Evolutionary conservation across 345 rosid species (phyloP).

Genomic region (Microthlaspi erraticum): DNA sequence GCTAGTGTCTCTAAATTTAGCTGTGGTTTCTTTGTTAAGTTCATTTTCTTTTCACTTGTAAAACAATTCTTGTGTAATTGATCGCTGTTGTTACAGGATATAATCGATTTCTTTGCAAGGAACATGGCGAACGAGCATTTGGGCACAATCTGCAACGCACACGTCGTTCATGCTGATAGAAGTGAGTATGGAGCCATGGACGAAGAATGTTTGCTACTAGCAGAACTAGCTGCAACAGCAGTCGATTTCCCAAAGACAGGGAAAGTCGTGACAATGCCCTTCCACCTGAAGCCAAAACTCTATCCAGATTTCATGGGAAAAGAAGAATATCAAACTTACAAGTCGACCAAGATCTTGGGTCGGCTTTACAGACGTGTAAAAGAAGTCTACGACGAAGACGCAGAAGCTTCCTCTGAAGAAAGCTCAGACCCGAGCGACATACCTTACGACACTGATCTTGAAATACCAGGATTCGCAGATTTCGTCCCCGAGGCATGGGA

Average conservation of each 20-base stretch:
- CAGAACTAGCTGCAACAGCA: constrained; percentile 87
- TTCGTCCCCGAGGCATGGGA: constrained; percentile 77
- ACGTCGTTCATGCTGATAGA: constrained; percentile 83
- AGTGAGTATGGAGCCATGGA: constrained; percentile 77
- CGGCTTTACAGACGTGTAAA: constrained; percentile 68
- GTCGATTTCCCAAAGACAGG: constrained; percentile 97
- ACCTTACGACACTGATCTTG: constrained; percentile 69
- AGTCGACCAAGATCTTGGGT: constrained; percentile 75
- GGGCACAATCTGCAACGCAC: constrained; percentile 82
- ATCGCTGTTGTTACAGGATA: constrained; percentile 57
- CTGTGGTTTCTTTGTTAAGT: constrained; percentile 7
- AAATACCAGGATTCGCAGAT: constrained; percentile 59
- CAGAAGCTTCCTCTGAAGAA: constrained; percentile 48
- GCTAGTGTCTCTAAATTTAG: constrained; percentile 16
- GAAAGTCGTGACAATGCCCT: constrained; percentile 70
- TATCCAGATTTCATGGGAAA: constrained; percentile 97
- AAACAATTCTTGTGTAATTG: constrained; percentile 22
- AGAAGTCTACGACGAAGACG: constrained; percentile 62
- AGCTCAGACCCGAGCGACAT: constrained; percentile 50
- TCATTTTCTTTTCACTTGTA: neutral
- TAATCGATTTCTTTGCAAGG: constrained; percentile 70
- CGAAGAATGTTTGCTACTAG: constrained; percentile 66
- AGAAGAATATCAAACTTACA: constrained; percentile 70
- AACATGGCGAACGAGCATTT: constrained; percentile 75
- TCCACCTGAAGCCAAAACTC: constrained; percentile 62